These are phyloP conservation scores for Aspergillus wentii DNA, from an alignment of 495 filamentous ascomycete genomes.

Conservation along the genomic window DNA sequence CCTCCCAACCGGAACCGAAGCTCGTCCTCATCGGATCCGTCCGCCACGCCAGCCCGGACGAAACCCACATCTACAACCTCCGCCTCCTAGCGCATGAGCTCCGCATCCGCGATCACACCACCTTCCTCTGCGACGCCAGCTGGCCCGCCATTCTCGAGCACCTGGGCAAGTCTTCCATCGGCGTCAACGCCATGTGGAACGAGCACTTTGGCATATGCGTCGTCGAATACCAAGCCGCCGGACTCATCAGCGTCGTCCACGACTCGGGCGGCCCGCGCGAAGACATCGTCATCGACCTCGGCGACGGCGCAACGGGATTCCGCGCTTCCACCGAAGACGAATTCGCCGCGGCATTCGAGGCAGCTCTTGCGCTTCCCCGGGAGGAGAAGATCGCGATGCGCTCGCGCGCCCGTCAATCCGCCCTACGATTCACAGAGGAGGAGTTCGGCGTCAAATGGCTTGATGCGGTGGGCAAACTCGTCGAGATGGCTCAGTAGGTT, in stretches of 20 bases:
- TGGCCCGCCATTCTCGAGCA: slow-evolving; percentile 82
- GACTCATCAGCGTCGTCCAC: slow-evolving; percentile 86
- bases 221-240: slow-evolving; percentile 96
- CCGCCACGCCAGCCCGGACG: slow-evolving; percentile 69
- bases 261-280: slow-evolving; percentile 85
- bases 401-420: slow-evolving; percentile 65
- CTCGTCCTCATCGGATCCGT: slow-evolving; percentile 86
- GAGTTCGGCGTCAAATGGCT: slow-evolving; percentile 77
- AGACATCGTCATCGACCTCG: slow-evolving; percentile 82
- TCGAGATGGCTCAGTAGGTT: slow-evolving; percentile 44
- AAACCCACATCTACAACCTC: slow-evolving; percentile 85
- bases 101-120: slow-evolving; percentile 71
- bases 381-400: slow-evolving; percentile 70
- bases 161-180: slow-evolving; percentile 67
- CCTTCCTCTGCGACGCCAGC: slow-evolving; percentile 82
- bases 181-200: slow-evolving; percentile 99
- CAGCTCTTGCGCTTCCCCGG: slow-evolving; percentile 61
- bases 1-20: slow-evolving; percentile 29
- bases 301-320: slow-evolving; percentile 78
- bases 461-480: slow-evolving; percentile 62
- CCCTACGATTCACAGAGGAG: slow-evolving; percentile 80
- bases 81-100: slow-evolving; percentile 85
- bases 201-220: slow-evolving; percentile 99
- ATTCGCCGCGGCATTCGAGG: slow-evolving; percentile 73
- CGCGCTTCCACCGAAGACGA: slow-evolving; percentile 70